These are phyloP conservation scores for Metroxylon sagu DNA, from an alignment of 176 grass and related monocot genomes.

Conservation along the genomic window DNA sequence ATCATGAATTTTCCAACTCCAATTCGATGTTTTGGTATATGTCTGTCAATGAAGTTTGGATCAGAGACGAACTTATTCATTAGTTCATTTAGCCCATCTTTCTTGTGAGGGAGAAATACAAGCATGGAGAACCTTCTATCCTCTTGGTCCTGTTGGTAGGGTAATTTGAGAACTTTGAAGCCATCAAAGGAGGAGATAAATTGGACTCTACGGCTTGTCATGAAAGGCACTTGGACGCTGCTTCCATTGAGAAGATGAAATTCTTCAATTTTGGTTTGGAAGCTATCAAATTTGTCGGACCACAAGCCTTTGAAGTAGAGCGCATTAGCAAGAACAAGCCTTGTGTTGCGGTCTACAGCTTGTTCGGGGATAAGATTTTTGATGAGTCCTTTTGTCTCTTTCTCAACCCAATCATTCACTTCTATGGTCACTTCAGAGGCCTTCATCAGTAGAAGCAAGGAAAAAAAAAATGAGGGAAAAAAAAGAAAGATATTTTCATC, in stretches of 20 bases:
- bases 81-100: slow-evolving; percentile 29
- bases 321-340: slow-evolving; percentile 42
- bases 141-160: slow-evolving; percentile 22
- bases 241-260: slow-evolving; percentile 39
- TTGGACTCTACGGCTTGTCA: slow-evolving; percentile 35
- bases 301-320: slow-evolving; percentile 83
- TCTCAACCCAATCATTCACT: slow-evolving; percentile 49
- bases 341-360: slow-evolving; percentile 2
- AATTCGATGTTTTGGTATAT: slow-evolving; percentile 6
- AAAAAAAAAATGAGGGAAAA: no score
- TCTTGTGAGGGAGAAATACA: slow-evolving; percentile 40
- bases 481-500: no score
- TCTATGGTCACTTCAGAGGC: slow-evolving; percentile 28
- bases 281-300: slow-evolving; percentile 39
- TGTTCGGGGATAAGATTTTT: slow-evolving; percentile 32
- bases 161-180: slow-evolving; percentile 48
- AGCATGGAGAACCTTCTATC: slow-evolving; percentile 46
- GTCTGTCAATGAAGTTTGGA: slow-evolving; percentile 16
- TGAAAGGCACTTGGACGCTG: slow-evolving; percentile 33
- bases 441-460: background rate
- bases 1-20: slow-evolving; percentile 32
- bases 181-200: slow-evolving; percentile 21
- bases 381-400: slow-evolving; percentile 47
- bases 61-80: slow-evolving; percentile 32
- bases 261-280: slow-evolving; percentile 14